Conservation (phyloP, 1,139 yeast species). For the Saccharomyces hybrid region DNA sequence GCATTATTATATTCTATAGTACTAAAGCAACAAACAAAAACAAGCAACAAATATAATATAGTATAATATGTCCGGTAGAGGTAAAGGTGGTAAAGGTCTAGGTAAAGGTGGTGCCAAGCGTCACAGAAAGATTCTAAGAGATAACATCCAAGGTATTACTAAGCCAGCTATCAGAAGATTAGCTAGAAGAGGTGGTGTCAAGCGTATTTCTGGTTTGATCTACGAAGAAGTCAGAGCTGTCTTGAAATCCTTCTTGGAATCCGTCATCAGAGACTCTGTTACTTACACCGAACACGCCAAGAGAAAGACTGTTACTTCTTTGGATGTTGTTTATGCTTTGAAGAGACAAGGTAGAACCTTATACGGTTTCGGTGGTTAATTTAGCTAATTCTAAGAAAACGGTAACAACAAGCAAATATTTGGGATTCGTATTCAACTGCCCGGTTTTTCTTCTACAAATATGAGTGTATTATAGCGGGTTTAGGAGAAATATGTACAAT, state of each 20-base stretch:
- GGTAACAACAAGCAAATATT: neutral
- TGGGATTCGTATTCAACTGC: constrained; percentile 11
- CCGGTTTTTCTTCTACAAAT: constrained; percentile 13
- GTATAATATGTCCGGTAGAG: constrained; percentile 76
- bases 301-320: constrained; percentile 97
- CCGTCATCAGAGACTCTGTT: constrained; percentile 95
- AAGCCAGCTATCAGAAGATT: constrained; percentile 98
- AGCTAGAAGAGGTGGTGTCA: constrained; percentile 99
- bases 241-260: constrained; percentile 85
- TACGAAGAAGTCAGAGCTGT: constrained; percentile 97
- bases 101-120: constrained; percentile 99
- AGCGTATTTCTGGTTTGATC: constrained; percentile 95
- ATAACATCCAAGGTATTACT: constrained; percentile 96
- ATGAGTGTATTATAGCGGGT: constrained; percentile 9
- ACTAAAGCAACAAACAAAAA: constrained; percentile 2
- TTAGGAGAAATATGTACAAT: neutral
- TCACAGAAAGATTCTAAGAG: constrained; percentile 97
- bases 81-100: constrained; percentile 96
- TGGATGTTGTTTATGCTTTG: constrained; percentile 94
- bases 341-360: constrained; percentile 99
- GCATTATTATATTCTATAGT: neutral
- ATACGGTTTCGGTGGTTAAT: constrained; percentile 97
- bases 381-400: neutral
- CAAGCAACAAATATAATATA: constrained; percentile 3
- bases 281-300: constrained; percentile 98